Evolutionary conservation across 345 rosid genomes (phyloP), one percentile per base, ranked within the genome.

Genomic region (Murraya paniculata): DNA sequence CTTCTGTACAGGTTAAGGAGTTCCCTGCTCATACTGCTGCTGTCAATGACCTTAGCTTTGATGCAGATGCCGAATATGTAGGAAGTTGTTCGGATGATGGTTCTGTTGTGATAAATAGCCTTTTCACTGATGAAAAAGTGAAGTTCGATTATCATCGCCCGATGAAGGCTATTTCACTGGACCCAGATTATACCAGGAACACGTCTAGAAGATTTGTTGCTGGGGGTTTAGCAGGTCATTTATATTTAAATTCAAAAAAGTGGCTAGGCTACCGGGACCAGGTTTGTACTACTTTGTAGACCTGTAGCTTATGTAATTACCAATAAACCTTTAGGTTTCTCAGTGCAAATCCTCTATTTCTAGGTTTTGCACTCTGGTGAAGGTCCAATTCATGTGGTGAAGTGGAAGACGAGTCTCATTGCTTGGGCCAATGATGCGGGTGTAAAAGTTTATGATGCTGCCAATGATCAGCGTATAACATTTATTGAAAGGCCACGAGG

Each of bases 351-450:
- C 31, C 33, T 75, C 13, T 65, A 38, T 35, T 73, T 80, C 65
- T 81, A 87, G 99, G 98, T 94, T 82, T 88, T 94, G 85, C 99
- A 97, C 79, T 97, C 94, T 70, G 98, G 98, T 78, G 99, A 97
- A 91, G 98, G 99, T 79, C 99, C 99, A 39, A 87, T 94, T 78
- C 99, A 97, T 86, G 87, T 92, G 59, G 90, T 94, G 75, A 91
- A 90, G 85, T 94, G 99, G 99, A 91, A 97, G 82, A 80, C 86
- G 48, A 94, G 88, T 87, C 98, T 97, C 79, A 87, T 97, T 68
- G 99, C 99, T 61, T 97, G 99, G 99, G 99, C 99, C 82, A 97
- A 94, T 88, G 99, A 97, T 87, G 84, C 88, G 36, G 99, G 99
- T 28, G 92, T 97, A 53, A 97, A 97, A 81, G 97, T 97, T 81